phyloP scores from a whole-genome alignment of 225 moss, liverwort and hornwort species.

The Thuidium tamariscinum region DNA sequence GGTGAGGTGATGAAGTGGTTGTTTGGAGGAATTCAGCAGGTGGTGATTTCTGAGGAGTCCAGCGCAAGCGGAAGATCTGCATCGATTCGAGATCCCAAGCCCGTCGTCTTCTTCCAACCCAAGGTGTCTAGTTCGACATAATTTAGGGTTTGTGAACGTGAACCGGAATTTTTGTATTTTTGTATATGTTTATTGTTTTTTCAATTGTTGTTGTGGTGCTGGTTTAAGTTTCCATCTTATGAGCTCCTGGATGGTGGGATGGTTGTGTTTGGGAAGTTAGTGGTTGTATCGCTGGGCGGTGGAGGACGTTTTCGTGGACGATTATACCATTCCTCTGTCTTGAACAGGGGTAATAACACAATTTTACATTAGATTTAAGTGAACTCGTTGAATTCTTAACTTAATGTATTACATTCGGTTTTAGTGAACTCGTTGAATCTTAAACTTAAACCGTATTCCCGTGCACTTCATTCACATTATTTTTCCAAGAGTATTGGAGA shows the following conservation, averaged over 20 bases:
- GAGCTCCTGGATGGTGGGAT: not conserved
- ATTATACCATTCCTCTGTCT: constrained; percentile 61
- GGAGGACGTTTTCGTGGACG: constrained; percentile 67
- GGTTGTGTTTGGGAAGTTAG: constrained; percentile 25
- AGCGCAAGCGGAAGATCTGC: constrained; percentile 71
- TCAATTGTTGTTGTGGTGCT: not conserved
- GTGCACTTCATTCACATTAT: not conserved
- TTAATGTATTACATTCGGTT: not conserved
- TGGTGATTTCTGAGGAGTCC: constrained; percentile 69
- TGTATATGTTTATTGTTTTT: not conserved
- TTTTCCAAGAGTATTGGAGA: not conserved
- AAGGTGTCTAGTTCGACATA: constrained; percentile 29
- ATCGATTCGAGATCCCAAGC: constrained; percentile 80
- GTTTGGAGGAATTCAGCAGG: constrained; percentile 17
- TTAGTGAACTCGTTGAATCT: not conserved
- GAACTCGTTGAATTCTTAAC: not conserved
- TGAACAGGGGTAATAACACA: constrained; percentile 47
- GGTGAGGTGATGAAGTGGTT: not conserved
- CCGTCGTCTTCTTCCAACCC: constrained; percentile 82
- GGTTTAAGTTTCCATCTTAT: not conserved
- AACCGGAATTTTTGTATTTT: not conserved
- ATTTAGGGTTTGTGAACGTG: not conserved
- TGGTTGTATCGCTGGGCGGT: constrained; percentile 74
- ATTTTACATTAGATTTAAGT: not conserved
- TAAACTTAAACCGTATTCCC: too few relatives aligned